A percentile compares a stretch with the other conserved stretches of the same genome.
Conservation (phyloP, 768 basidiomycete species). For the Russula olivacea region DNA sequence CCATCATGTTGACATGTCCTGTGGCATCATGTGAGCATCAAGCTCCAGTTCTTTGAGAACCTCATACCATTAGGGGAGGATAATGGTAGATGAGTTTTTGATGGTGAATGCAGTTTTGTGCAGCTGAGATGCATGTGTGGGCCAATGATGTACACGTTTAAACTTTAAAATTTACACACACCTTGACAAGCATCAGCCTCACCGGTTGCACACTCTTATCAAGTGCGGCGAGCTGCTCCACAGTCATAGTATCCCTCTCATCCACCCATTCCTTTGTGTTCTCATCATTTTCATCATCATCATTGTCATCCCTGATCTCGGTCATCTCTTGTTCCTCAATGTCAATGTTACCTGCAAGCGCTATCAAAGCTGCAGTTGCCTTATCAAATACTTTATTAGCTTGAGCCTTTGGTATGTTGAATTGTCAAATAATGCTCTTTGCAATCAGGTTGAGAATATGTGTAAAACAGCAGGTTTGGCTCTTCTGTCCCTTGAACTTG, state of each 20-base stretch:
- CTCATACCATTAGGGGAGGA: not conserved
- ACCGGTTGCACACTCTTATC: conserved; percentile 27
- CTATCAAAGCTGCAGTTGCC: not conserved
- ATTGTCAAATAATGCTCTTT: conserved; percentile 31
- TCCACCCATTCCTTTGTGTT: conserved; percentile 29
- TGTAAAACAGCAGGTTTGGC: conserved; percentile 34
- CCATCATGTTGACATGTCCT: not conserved
- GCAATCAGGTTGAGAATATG: conserved; percentile 37
- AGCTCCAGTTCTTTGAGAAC: too few species aligned
- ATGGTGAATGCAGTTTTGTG: conserved; percentile 22
- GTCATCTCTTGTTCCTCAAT: not conserved
- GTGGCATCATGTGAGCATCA: too few species aligned
- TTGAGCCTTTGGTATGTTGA: conserved; percentile 31
- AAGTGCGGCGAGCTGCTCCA: conserved; percentile 12
- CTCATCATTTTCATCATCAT: conserved; percentile 2
- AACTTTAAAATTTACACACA: conserved; percentile 16
- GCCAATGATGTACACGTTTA: not conserved
- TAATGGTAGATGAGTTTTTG: conserved; percentile 1
- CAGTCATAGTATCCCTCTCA: conserved; percentile 23
- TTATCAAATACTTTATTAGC: not conserved
- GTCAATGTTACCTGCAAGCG: not conserved
- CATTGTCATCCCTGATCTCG: not conserved
- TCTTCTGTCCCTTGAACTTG: conserved; percentile 27
- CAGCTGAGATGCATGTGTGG: not conserved
- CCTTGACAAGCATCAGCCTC: conserved; percentile 32